Conservation (phyloP, 768 basidiomycete species). For the Agrocybe pediades region DNA sequence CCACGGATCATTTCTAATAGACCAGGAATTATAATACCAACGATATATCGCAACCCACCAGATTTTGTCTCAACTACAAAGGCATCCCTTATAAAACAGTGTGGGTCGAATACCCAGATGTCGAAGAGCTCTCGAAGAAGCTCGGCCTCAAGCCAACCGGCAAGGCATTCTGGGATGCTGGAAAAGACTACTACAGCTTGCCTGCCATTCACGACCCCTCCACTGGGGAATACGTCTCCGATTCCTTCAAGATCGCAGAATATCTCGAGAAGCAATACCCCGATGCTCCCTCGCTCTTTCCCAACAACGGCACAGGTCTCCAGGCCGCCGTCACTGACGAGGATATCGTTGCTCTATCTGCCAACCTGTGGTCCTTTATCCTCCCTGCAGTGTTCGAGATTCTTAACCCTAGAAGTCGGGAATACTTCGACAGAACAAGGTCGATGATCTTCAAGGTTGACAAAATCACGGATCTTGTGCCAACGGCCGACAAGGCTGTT, state of each 20-base stretch:
- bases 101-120: constrained; percentile 46
- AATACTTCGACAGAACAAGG: constrained; percentile 36
- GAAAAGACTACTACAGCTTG: constrained; percentile 36
- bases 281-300: constrained; percentile 37
- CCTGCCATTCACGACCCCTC: constrained; percentile 42
- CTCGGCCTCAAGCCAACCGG: constrained; percentile 33
- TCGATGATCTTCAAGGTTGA: constrained; percentile 30
- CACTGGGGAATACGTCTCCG: constrained; percentile 33
- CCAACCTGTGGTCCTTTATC: constrained; percentile 5
- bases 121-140: constrained; percentile 31
- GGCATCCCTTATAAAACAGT: constrained; percentile 39
- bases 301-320: constrained; percentile 17
- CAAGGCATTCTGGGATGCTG: constrained; percentile 25
- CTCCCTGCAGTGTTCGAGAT: neutral
- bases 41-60: neutral
- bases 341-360: neutral
- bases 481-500: constrained; percentile 26
- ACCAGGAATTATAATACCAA: neutral
- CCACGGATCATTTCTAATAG: neutral
- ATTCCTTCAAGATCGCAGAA: constrained; percentile 45
- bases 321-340: constrained; percentile 9
- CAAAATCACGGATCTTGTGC: constrained; percentile 30
- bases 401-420: constrained; percentile 15
- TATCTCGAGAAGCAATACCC: constrained; percentile 56
- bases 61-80: constrained; percentile 26